Evolutionary conservation across 2,329 filamentous ascomycete genomes (phyloP).

Genomic region (Furcasterigmium furcatum): DNA sequence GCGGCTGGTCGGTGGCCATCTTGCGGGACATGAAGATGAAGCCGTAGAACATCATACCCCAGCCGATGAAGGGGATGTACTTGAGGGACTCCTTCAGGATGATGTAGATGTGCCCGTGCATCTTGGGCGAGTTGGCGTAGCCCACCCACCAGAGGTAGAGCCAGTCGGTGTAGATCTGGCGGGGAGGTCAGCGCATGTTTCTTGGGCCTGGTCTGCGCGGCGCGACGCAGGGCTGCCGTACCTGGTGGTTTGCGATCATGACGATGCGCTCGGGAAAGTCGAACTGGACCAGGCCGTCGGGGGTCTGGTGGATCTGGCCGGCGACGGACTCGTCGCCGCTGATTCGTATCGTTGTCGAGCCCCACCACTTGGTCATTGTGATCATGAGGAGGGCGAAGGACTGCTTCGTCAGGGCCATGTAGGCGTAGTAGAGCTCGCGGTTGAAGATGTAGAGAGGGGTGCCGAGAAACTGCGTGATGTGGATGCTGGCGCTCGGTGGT

Average conservation of each 20-base stretch:
- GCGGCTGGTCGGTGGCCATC: conserved; percentile 74
- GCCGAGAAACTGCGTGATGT: conserved; percentile 72
- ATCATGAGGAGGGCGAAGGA: conserved; percentile 77
- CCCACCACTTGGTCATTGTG: conserved; percentile 82
- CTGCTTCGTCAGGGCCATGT: conserved; percentile 84
- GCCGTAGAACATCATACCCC: conserved; percentile 80
- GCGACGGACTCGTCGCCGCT: conserved; percentile 80
- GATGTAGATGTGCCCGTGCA: conserved; percentile 86
- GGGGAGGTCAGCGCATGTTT: too few relatives aligned
- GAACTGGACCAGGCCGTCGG: conserved; percentile 72
- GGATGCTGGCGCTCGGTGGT: conserved; percentile 50
- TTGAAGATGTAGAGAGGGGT: conserved; percentile 73
- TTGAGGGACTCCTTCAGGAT: conserved; percentile 86
- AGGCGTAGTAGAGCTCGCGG: conserved; percentile 76
- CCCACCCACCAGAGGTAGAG: conserved; percentile 90
- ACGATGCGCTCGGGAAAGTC: conserved; percentile 79
- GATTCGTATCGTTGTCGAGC: conserved; percentile 77
- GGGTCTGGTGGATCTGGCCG: conserved; percentile 66
- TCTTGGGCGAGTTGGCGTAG: conserved; percentile 71
- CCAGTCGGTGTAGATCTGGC: conserved; percentile 82
- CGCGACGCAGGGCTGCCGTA: too few relatives aligned
- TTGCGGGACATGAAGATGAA: conserved; percentile 93
- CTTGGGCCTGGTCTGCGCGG: too few relatives aligned
- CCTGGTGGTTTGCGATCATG: conserved; percentile 84
- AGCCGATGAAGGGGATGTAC: conserved; percentile 74